Percentiles rank a stretch among this genome's conserved stretches.
These are phyloP conservation scores for Aspergillus homomorphus DNA, from an alignment of 495 filamentous ascomycete genomes.

Conservation along the genomic window DNA sequence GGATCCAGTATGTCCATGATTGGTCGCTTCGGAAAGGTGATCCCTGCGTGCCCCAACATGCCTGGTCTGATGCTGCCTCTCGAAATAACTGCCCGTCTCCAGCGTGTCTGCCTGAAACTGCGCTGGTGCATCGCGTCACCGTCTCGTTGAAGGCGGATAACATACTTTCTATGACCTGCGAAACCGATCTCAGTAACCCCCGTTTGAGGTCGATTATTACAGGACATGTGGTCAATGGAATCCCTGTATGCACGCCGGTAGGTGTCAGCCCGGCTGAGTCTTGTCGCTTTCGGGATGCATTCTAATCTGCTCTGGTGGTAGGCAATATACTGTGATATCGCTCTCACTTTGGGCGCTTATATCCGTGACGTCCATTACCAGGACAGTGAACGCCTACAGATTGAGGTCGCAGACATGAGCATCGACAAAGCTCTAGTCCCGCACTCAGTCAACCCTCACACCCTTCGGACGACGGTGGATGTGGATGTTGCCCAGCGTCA, in stretches of 20 bases:
- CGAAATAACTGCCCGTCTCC: constrained; percentile 1
- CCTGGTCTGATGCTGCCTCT: not conserved
- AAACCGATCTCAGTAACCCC: constrained; percentile 23
- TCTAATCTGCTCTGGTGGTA: not conserved
- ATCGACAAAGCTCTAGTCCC: too few species aligned
- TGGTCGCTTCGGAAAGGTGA: constrained; percentile 19
- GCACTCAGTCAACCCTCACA: too few species aligned
- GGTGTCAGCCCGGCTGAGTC: too few species aligned
- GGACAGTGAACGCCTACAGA: constrained; percentile 44
- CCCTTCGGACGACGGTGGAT: too few species aligned
- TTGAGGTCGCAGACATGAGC: constrained; percentile 63
- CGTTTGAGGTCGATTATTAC: constrained; percentile 15
- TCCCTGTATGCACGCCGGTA: constrained; percentile 30
- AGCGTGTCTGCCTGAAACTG: too few species aligned
- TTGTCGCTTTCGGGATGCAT: not conserved
- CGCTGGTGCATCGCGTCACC: constrained; percentile 14
- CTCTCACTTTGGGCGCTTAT: constrained; percentile 7
- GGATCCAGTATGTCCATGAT: constrained; percentile 27
- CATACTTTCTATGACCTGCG: not conserved
- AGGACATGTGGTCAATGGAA: constrained; percentile 34
- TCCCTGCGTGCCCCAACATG: not conserved
- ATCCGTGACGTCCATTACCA: not conserved
- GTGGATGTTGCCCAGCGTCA: too few species aligned
- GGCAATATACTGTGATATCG: constrained; percentile 14
- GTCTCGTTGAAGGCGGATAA: constrained; percentile 6